Evolutionary conservation across 208 protist species (phyloP).

Genomic region (Borovskyia barvae): DNA sequence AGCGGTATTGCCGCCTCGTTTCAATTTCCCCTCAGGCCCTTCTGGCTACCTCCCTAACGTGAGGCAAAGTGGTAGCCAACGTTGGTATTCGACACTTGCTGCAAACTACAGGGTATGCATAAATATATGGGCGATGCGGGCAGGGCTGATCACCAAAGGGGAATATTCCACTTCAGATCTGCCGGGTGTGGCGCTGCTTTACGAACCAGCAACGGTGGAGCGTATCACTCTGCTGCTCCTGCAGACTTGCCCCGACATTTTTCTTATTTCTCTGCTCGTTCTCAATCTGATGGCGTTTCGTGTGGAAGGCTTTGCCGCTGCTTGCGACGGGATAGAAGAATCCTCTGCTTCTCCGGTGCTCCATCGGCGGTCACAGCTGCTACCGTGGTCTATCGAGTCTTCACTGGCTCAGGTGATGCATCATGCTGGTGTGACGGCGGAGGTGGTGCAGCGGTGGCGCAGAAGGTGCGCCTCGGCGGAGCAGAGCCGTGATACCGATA

Average conservation of each 20-base stretch:
- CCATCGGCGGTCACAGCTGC: not conserved
- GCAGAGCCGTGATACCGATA: not conserved
- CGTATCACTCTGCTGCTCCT: not conserved
- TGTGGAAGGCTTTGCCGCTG: not conserved
- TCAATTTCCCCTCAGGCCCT: no score
- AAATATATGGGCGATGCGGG: not conserved
- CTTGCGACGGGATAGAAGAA: not conserved
- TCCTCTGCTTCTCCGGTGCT: not conserved
- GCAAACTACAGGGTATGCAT: conserved; percentile 11
- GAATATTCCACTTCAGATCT: not conserved
- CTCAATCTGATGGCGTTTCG: not conserved
- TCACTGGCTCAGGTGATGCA: conserved; percentile 16
- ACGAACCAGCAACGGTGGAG: not conserved
- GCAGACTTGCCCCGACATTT: conserved; percentile 19
- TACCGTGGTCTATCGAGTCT: conserved; percentile 15
- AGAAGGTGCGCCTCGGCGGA: no score
- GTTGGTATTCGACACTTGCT: conserved; percentile 4
- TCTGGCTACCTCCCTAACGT: no score
- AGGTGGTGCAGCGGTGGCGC: conserved; percentile 8
- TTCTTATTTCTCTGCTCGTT: conserved; percentile 4
- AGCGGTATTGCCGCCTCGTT: not conserved
- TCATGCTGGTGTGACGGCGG: conserved; percentile 10
- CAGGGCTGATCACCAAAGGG: not conserved
- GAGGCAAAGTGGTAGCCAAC: not conserved
- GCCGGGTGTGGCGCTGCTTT: not conserved